phyloP scores from a whole-genome alignment of 2,329 filamentous ascomycete genomes.

The Kalaharituber pfeilii region DNA sequence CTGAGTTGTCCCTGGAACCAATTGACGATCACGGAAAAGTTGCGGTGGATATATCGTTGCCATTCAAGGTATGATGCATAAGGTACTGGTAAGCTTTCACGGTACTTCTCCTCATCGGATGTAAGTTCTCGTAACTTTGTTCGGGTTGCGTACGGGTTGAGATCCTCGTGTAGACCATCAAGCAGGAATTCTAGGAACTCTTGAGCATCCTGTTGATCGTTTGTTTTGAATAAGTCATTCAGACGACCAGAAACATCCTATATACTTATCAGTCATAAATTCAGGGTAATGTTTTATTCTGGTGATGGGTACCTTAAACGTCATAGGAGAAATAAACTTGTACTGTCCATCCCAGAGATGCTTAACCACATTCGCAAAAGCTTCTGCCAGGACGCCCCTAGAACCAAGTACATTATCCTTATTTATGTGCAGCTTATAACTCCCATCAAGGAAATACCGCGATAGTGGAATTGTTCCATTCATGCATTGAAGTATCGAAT shows the following conservation, averaged over 20 bases:
- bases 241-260: constrained; percentile 47
- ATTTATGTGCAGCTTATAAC: constrained; percentile 70
- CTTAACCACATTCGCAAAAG: constrained; percentile 36
- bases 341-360: constrained; percentile 20
- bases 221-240: constrained; percentile 51
- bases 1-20: constrained; percentile 61
- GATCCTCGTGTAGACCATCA: constrained; percentile 68
- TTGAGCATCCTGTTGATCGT: constrained; percentile 72
- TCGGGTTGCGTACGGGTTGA: constrained; percentile 50
- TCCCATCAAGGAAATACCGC: constrained; percentile 66
- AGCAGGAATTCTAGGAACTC: constrained; percentile 77
- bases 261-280: constrained; percentile 43
- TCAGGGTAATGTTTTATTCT: constrained; percentile 24
- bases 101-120: constrained; percentile 40
- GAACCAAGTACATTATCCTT: constrained; percentile 59
- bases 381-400: constrained; percentile 33
- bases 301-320: constrained; percentile 17
- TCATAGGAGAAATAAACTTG: constrained; percentile 22
- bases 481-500: constrained; percentile 92
- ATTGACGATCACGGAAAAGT: constrained; percentile 58
- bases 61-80: constrained; percentile 58
- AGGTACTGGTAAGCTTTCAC: constrained; percentile 43
- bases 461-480: constrained; percentile 85
- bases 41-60: constrained; percentile 49
- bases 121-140: constrained; percentile 41